A percentile compares a stretch with the other conserved stretches of the same genome.
phyloP scores from a whole-genome alignment of 2,329 filamentous ascomycete species.

The Apiospora phragmitis region DNA sequence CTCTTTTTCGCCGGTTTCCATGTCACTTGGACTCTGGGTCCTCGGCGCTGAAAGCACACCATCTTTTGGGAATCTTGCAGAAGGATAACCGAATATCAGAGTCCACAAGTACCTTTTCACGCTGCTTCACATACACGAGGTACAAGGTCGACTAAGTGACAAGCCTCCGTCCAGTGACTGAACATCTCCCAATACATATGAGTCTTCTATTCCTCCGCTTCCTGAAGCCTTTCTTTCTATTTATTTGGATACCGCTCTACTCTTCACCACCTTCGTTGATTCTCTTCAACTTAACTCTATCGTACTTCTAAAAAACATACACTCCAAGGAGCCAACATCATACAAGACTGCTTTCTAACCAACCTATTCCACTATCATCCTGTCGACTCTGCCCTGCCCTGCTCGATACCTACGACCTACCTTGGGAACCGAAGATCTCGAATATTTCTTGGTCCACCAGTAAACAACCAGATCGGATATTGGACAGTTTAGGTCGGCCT shows the following conservation, averaged over 20 bases:
- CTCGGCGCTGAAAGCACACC: constrained; percentile 11
- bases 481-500: neutral
- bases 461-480: neutral
- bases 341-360: neutral
- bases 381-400: neutral
- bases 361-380: neutral
- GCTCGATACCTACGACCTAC: neutral
- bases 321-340: neutral
- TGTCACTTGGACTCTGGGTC: constrained; percentile 11
- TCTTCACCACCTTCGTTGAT: neutral
- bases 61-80: constrained; percentile 12
- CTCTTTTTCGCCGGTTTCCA: neutral
- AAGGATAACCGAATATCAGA: neutral
- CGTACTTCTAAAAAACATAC: neutral
- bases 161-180: neutral
- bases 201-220: constrained; percentile 9
- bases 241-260: constrained; percentile 1
- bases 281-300: constrained; percentile 3
- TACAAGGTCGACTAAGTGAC: neutral
- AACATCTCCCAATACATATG: constrained; percentile 11
- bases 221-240: neutral
- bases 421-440: neutral
- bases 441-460: neutral
- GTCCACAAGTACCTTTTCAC: constrained; percentile 9
- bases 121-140: neutral